Evolutionary conservation across 306 rosid genomes (phyloP), one percentile per base, ranked within the genome.

Genomic region (Boehmeria nivea): DNA sequence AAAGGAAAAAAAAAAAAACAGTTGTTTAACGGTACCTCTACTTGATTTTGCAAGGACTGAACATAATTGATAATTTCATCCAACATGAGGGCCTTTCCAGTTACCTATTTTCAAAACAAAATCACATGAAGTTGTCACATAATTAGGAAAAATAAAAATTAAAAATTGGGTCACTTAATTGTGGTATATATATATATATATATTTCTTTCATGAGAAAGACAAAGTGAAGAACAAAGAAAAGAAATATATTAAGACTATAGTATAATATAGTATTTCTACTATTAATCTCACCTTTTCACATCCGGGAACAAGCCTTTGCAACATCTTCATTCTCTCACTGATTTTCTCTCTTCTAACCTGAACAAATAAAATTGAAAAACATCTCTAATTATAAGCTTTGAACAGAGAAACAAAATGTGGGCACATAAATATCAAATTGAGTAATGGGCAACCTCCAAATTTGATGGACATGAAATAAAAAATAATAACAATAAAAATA

Each of bases 41-140:
- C 96, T 91, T 84, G 99, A 76, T 81, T 81, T 54, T 91, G 96
- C 65, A 91, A 77, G 80, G 99, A 87, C 84, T 87, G 95, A 68
- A 91, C 96, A 87, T 91, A 91, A 75, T 91, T 91, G 86, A 91
- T 91, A 67, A 91, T 87, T 69, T 91, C 95, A 43, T 91, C 99
- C 87, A 91, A 79, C 93, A 91, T 77, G 59, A 85, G 84, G 78
- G 99, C 96, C 83, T 89, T 91, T 26, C 96, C 99, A 28, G 93
- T 81, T 44, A 87, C 87, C 99, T 91, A 60, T 63, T 45, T 15
- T 59, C 0, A 33, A 71, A 66, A 60, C 64, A 69, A 73, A 70
- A 64, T 55, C 86, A 80, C 70, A 75, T 51, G 79, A 65, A 38
- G 48, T 27, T 72, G 67, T 86, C 71, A 74, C 65, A 40, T 40